Percentiles rank a stretch among this genome's conserved stretches.
Conservation (phyloP, 2,329 filamentous ascomycete genomes). For the Colletotrichum sublineola region DNA sequence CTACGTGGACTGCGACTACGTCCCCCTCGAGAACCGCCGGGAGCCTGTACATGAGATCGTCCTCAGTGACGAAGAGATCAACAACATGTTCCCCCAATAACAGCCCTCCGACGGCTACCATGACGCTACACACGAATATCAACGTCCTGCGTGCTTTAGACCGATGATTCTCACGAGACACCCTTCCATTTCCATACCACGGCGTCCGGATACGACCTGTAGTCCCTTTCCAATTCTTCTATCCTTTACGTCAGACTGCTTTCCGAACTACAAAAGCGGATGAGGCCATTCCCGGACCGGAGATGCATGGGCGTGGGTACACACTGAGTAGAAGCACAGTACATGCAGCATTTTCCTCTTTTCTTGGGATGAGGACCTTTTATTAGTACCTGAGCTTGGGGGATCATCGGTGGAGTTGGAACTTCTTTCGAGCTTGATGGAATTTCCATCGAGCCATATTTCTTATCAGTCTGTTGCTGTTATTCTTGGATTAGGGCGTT, state of each 20-base stretch:
- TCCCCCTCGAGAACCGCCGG: constrained; percentile 79
- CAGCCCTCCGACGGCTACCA: constrained; percentile 29
- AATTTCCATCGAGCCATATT: constrained; percentile 24
- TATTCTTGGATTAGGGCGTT: constrained; percentile 37
- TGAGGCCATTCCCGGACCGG: constrained; percentile 24
- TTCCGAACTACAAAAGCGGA: constrained; percentile 28
- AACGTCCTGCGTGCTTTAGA: constrained; percentile 47
- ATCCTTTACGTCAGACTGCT: constrained; percentile 27
- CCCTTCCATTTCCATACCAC: constrained; percentile 36
- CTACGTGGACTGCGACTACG: constrained; percentile 80
- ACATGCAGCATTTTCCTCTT: constrained; percentile 33
- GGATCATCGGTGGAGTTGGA: constrained; percentile 38
- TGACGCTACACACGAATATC: constrained; percentile 31
- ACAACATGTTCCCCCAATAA: constrained; percentile 75
- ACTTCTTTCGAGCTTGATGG: constrained; percentile 17
- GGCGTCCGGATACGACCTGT: constrained; percentile 40
- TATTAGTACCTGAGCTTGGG: constrained; percentile 13
- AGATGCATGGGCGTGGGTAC: constrained; percentile 25
- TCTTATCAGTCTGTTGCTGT: constrained; percentile 31
- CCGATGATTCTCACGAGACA: constrained; percentile 44
- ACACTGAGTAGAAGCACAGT: constrained; percentile 30
- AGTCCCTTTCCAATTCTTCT: constrained; percentile 21
- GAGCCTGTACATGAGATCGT: constrained; percentile 84
- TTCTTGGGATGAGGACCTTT: constrained; percentile 12
- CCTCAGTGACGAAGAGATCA: constrained; percentile 82